Percentiles rank a stretch among this genome's conserved stretches.
Conservation (phyloP, 495 filamentous ascomycete genomes). For the Durotheca rogersii region DNA sequence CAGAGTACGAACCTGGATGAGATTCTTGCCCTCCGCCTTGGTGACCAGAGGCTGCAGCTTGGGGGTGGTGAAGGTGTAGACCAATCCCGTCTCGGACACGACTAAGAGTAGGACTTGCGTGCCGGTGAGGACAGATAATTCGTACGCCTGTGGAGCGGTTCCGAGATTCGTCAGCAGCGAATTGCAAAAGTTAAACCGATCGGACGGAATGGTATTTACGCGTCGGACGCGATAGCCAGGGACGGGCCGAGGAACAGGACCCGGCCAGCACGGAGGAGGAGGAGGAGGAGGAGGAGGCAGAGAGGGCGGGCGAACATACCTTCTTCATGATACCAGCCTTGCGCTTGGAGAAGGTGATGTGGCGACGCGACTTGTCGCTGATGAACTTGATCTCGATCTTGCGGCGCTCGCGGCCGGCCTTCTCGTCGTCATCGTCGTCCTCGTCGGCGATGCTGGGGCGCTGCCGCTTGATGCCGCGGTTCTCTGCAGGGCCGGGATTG, state of each 20-base stretch:
- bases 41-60: constrained; percentile 99
- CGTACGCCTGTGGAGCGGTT: constrained; percentile 72
- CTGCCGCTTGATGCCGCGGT: constrained; percentile 84
- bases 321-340: constrained; percentile 99
- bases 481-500: constrained; percentile 58
- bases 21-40: constrained; percentile 98
- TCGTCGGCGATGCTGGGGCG: constrained; percentile 84
- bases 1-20: constrained; percentile 82
- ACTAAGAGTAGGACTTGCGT: constrained; percentile 97
- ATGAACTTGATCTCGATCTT: constrained; percentile 99
- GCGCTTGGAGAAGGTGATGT: constrained; percentile 99
- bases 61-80: constrained; percentile 99
- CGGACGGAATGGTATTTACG: constrained; percentile 27
- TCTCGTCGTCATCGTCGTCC: constrained; percentile 97
- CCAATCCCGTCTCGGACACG: constrained; percentile 96
- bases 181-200: too few species aligned
- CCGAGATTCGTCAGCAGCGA: constrained; percentile 16
- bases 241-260: too few species aligned
- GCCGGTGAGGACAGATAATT: constrained; percentile 94
- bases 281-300: constrained; percentile 6
- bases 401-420: constrained; percentile 94
- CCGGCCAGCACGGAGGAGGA: too few species aligned
- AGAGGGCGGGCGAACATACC: constrained; percentile 58
- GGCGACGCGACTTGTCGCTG: constrained; percentile 98
- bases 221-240: constrained; percentile 28